These are phyloP conservation scores for Platanthera zijinensis DNA, from an alignment of 106 monocot genomes.

Conservation along the genomic window DNA sequence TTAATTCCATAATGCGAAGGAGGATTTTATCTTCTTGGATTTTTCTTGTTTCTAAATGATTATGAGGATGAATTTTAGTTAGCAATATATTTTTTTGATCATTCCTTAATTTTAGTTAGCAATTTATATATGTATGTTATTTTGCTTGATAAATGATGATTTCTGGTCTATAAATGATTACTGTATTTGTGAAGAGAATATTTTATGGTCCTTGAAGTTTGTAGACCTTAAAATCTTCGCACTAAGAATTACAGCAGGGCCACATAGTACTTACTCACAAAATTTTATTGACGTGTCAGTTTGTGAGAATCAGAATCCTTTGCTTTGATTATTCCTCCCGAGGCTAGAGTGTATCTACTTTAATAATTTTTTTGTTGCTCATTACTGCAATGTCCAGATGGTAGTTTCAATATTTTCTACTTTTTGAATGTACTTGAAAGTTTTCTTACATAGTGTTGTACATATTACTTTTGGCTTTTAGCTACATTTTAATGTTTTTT, in stretches of 20 bases:
- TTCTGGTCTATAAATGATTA: neutral
- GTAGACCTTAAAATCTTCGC: neutral
- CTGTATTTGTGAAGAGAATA: neutral
- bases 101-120: neutral
- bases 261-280: neutral
- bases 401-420: neutral
- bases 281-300: neutral
- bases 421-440: neutral
- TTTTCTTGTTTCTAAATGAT: neutral
- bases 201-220: neutral
- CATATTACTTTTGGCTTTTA: neutral
- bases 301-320: neutral
- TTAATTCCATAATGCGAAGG: neutral
- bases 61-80: neutral
- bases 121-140: neutral
- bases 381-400: neutral
- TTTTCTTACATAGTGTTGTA: neutral
- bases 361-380: neutral
- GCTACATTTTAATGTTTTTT: neutral
- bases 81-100: neutral
- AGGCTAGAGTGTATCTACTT: neutral
- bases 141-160: neutral
- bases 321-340: neutral
- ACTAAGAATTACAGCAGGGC: neutral
- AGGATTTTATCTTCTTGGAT: neutral